Evolutionary conservation across 2,329 filamentous ascomycete species (phyloP), one percentile per base, ranked within the genome.

Genomic region (Aureobasidium vineae): DNA sequence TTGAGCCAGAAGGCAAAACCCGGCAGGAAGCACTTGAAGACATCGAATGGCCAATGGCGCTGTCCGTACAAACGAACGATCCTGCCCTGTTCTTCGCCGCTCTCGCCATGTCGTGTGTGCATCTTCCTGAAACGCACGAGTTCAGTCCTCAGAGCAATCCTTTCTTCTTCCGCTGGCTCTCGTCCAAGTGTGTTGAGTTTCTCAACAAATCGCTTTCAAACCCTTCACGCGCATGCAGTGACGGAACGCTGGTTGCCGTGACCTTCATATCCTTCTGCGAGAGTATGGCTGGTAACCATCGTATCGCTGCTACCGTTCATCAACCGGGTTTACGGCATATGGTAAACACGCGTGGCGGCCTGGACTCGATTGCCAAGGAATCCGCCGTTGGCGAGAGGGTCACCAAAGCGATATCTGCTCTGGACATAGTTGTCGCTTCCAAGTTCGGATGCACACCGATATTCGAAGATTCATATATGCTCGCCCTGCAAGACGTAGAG

Each of bases 151-250:
- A 54, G 38, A 40, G 31, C 1, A 64, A 64, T 26, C 28, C 61
- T 21, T 64, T 64, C 28, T 64, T 64, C 61, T 64, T 64, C 36
- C 61, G 50, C 23, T 64, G 61, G 61, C 49, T 64, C 1, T 54
- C 61, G 19, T 64, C 61, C 26, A 64, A 64, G 19, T 64, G 61
- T 31, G 50, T 64, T 6, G 49, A 64, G 8, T 47, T 36, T 11
- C 38, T 64, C 15, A 64, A 64, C 50, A 54, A 64, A 23, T 64
- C 61, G 10, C 49, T 64, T 0, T 8, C 49, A 15, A 47, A 45
- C 8, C 50, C 61, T 23, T 54, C 61, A 19, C 50, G 61, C 13
- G 61, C 61, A 38, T 64, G 40, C 50, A 64, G 49, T 19, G 49
- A 64, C 13, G 61, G 61, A 8, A 64, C 36, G 19, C 10, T 54